Evolutionary conservation across 2,329 filamentous ascomycete species (phyloP).

Genomic region (Cryphonectria parasitica): DNA sequence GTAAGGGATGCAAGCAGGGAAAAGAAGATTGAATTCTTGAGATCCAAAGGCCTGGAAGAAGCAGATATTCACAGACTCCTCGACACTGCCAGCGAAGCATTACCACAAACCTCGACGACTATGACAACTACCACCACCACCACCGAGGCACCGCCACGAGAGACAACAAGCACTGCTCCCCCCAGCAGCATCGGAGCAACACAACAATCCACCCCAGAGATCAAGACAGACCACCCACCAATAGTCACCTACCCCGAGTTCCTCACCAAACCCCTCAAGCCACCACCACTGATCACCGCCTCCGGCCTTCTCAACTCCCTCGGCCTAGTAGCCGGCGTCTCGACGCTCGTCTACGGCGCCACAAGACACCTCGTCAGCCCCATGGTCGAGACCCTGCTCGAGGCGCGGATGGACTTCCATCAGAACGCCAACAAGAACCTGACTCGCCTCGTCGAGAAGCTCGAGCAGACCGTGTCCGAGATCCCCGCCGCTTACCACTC

Average conservation of each 20-base stretch:
- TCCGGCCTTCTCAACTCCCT: constrained; percentile 61
- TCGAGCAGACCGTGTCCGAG: constrained; percentile 63
- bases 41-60: constrained; percentile 72
- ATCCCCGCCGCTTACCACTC: constrained; percentile 49
- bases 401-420: constrained; percentile 58
- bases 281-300: constrained; percentile 66
- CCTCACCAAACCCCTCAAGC: constrained; percentile 58
- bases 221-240: constrained; percentile 52
- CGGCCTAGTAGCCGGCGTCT: constrained; percentile 60
- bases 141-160: constrained; percentile 18
- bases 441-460: constrained; percentile 50
- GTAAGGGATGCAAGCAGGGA: constrained; percentile 71
- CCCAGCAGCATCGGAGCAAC: constrained; percentile 21
- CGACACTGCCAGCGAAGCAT: constrained; percentile 33
- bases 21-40: constrained; percentile 76
- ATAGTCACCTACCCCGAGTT: constrained; percentile 75
- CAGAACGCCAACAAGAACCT: constrained; percentile 52
- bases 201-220: constrained; percentile 33
- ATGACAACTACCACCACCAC: constrained; percentile 20
- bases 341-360: constrained; percentile 70
- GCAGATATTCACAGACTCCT: constrained; percentile 73
- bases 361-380: constrained; percentile 70
- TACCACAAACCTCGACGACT: constrained; percentile 5
- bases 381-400: constrained; percentile 57
- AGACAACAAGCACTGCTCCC: constrained; percentile 14